phyloP scores from a whole-genome alignment of 1,284 basidiomycete species.

The Pulchroboletus neoregius region DNA sequence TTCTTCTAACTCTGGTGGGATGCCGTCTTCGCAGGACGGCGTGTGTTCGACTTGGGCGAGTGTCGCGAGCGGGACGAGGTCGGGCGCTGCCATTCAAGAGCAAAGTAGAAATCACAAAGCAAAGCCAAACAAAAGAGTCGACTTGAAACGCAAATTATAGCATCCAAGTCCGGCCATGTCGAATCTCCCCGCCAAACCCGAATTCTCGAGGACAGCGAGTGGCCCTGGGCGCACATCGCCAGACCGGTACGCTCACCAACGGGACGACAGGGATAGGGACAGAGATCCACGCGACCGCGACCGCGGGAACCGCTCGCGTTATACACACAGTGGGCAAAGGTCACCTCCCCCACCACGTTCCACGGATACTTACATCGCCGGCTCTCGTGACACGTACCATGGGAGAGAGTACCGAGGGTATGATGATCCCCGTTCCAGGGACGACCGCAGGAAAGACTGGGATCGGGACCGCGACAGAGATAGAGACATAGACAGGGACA shows the following conservation, averaged over 20 bases:
- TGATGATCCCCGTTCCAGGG: conserved; percentile 22
- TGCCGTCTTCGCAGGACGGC: conserved; percentile 79
- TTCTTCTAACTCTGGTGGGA: conserved; percentile 77
- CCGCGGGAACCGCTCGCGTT: conserved; percentile 20
- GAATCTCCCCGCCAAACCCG: conserved; percentile 35
- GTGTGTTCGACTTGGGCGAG: conserved; percentile 73
- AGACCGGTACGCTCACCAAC: conserved; percentile 24
- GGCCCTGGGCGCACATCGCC: conserved; percentile 23
- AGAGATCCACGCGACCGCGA: conserved; percentile 27
- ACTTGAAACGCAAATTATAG: not conserved
- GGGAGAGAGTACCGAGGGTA: conserved; percentile 23
- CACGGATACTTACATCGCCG: conserved; percentile 14
- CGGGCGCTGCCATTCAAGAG: conserved; percentile 38
- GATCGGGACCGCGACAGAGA: conserved; percentile 23
- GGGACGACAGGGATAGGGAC: conserved; percentile 30
- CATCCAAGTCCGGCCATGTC: conserved; percentile 21
- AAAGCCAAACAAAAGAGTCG: conserved; percentile 20
- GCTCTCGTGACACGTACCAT: conserved; percentile 22
- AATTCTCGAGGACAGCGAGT: conserved; percentile 23
- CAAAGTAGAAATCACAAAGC: conserved; percentile 10
- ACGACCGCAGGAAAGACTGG: conserved; percentile 27
- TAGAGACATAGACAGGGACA: conserved; percentile 13
- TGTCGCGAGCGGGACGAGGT: conserved; percentile 83
- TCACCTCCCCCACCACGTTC: conserved; percentile 22
- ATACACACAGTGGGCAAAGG: conserved; percentile 16